Conservation (phyloP, 2,329 filamentous ascomycete species). For the Ceratocystis ficicola region DNA sequence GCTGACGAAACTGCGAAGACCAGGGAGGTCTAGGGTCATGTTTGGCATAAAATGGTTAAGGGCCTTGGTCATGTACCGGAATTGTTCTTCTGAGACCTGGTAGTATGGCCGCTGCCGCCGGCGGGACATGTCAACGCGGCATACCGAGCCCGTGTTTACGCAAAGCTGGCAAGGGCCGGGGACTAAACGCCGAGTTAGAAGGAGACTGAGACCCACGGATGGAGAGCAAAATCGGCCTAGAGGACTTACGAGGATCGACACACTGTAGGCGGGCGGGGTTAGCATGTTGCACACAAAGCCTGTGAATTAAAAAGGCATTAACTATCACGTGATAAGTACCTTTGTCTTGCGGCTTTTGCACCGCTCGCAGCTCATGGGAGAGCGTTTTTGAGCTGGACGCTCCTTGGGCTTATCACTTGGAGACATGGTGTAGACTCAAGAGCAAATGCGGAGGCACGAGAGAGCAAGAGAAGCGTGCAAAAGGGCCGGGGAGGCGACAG, state of each 20-base stretch:
- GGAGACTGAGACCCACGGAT: not conserved
- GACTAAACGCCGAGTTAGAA: conserved; percentile 20
- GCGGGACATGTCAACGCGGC: conserved; percentile 27
- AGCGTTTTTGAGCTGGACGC: conserved; percentile 24
- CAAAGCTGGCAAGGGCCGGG: conserved; percentile 28
- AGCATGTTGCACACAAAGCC: not conserved
- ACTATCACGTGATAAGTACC: conserved; percentile 24
- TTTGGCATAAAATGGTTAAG: conserved; percentile 27
- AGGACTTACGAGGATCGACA: conserved; percentile 20
- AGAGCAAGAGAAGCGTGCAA: not conserved
- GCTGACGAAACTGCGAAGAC: conserved; percentile 22
- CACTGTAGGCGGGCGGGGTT: conserved; percentile 18
- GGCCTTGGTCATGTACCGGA: conserved; percentile 27
- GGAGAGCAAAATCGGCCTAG: too few species aligned
- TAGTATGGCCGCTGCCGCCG: conserved; percentile 28
- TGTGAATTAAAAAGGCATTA: conserved; percentile 1
- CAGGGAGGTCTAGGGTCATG: conserved; percentile 25
- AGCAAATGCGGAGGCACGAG: not conserved
- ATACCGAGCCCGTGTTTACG: conserved; percentile 26
- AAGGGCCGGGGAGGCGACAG: not conserved
- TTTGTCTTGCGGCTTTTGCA: conserved; percentile 28
- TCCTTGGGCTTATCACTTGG: conserved; percentile 9
- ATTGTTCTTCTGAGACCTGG: conserved; percentile 27
- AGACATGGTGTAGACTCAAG: conserved; percentile 5
- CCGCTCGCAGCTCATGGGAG: conserved; percentile 28